Evolutionary conservation across 2,329 filamentous ascomycete species (phyloP), one percentile per base, ranked within the genome.

Genomic region (Aschersonia sp.): DNA sequence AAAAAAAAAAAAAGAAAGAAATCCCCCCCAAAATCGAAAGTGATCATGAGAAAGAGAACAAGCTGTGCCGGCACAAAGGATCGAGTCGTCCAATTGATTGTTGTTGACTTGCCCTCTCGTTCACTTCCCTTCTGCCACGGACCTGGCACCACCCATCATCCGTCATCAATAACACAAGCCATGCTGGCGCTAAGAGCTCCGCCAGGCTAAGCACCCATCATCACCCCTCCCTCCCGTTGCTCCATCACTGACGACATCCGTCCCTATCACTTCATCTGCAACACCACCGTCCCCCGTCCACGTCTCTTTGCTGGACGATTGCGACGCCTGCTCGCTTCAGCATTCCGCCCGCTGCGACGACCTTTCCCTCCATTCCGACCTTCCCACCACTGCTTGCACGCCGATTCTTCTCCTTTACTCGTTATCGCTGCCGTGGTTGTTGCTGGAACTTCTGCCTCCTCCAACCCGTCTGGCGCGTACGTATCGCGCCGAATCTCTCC

Each of bases 171-270:
- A 40, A 7, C 35, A 40, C 35, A 7, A 40, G 7, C 35, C 7
- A 7, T 12, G 12, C 35, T 12, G 12, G 7, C 35, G 12, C 35
- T 40, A 12, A 4, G 32, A 28, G 5, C 20, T n/a, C 30, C 35
- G 30, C 10, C 29, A 29, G 28, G 20, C 38, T 31, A n/a, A 30
- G 43, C 32, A 29, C 35, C 30, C 45, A 31, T 28, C 47, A 53
- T 49, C 48, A 46, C 50, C 48, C 54, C 51, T 52, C 52, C 55
- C 58, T 50, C 54, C 54, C 47, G 31, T 42, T 40, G 40, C 49
- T 54, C 56, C 58, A 55, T 60, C 58, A 63, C 61, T 64, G 62
- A 64, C 61, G 61, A 63, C 61, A 63, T 64, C 54, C 55, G 55
- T 56, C 52, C 56, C 56, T 53, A 58, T 56, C 56, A 54, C 58